Conservation (phyloP, 1,284 basidiomycete species). For the Apiotrichum veenhuisii region DNA sequence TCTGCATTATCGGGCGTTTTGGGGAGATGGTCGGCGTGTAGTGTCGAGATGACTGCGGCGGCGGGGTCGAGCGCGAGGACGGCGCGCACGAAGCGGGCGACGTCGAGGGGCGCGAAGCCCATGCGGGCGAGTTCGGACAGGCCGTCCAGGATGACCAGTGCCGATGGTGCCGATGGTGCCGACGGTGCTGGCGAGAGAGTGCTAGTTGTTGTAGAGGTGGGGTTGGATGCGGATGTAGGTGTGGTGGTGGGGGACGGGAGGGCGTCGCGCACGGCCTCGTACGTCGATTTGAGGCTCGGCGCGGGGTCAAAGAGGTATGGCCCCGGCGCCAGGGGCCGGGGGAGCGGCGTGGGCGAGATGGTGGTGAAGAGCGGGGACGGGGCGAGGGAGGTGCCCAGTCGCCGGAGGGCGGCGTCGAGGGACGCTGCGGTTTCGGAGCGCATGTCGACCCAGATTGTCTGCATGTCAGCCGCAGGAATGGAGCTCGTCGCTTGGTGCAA, state of each 20-base stretch:
- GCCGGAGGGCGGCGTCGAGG: constrained; percentile 22
- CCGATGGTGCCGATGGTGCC: background rate
- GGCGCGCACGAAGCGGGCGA: constrained; percentile 40
- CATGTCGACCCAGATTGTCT: constrained; percentile 42
- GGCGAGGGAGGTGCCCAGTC: constrained; percentile 8
- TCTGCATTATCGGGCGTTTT: background rate
- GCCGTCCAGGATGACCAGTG: constrained; percentile 43
- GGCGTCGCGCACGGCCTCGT: constrained; percentile 13
- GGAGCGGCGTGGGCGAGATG: background rate
- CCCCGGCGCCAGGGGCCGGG: background rate
- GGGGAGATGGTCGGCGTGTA: constrained; percentile 38
- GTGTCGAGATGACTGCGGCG: constrained; percentile 28
- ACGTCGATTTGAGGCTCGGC: constrained; percentile 27
- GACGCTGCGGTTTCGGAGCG: constrained; percentile 31
- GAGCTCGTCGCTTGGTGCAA: too few relatives aligned
- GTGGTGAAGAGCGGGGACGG: constrained; percentile 14
- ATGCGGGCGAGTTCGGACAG: constrained; percentile 33
- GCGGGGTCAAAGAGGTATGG: constrained; percentile 26
- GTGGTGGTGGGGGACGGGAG: background rate
- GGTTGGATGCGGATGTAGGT: background rate
- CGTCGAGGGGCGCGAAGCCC: constrained; percentile 25
- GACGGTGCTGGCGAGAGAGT: too few relatives aligned
- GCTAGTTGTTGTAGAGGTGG: too few relatives aligned
- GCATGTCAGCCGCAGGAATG: background rate
- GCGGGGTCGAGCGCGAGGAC: constrained; percentile 15